Percentiles rank a stretch among this genome's conserved stretches.
Conservation (phyloP, 1,284 basidiomycete genomes). For the Ustilago crameri region DNA sequence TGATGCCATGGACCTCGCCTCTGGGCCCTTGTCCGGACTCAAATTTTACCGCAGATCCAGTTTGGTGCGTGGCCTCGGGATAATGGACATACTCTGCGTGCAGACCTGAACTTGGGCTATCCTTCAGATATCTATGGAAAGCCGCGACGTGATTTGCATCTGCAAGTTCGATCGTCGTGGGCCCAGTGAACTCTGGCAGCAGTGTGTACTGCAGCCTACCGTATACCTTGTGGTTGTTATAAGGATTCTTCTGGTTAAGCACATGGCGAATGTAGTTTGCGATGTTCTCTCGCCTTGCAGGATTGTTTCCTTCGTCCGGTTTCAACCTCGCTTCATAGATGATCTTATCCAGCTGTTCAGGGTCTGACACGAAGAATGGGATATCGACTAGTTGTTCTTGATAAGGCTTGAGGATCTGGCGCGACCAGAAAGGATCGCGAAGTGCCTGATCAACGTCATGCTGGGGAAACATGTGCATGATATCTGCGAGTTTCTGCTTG, state of each 20-base stretch:
- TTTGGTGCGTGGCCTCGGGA: neutral
- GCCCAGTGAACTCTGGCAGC: conserved; percentile 22
- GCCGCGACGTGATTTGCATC: conserved; percentile 38
- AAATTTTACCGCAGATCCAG: neutral
- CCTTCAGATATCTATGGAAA: conserved; percentile 18
- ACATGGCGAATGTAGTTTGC: neutral
- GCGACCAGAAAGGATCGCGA: conserved; percentile 29
- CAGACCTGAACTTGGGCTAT: neutral
- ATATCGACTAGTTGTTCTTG: neutral
- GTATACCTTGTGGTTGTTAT: neutral
- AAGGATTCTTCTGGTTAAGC: neutral
- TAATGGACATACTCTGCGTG: neutral
- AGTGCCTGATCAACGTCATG: conserved; percentile 29
- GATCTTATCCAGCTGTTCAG: conserved; percentile 2
- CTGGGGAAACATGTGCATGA: conserved; percentile 11
- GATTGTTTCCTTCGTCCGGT: neutral
- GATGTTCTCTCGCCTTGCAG: neutral
- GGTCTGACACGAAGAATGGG: neutral
- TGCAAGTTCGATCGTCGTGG: conserved; percentile 31
- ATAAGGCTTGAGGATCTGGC: conserved; percentile 8
- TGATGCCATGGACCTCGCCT: conserved; percentile 6
- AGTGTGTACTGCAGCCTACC: conserved; percentile 10
- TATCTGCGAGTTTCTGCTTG: conserved; percentile 19
- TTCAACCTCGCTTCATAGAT: conserved; percentile 9
- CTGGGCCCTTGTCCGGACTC: neutral